Percentiles rank a stretch among this genome's conserved stretches.
Conservation (phyloP, 345 rosid genomes). For the Gossypium herbaceum region DNA sequence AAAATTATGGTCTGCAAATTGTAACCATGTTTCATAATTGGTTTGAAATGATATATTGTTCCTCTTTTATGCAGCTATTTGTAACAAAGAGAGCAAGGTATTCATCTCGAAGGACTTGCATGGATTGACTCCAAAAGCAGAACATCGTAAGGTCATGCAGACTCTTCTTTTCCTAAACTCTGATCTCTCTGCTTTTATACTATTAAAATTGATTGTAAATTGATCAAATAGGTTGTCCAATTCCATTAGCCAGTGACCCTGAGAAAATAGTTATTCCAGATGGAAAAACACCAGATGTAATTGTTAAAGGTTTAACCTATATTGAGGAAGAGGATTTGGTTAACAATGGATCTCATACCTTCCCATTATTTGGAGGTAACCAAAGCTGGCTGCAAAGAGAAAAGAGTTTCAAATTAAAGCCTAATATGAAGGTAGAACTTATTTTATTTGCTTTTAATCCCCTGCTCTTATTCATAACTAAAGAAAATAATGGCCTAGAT, state of each 20-base stretch:
- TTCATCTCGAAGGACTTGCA: conserved; percentile 55
- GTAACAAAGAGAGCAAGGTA: conserved; percentile 82
- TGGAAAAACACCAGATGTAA: conserved; percentile 48
- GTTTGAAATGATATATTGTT: background rate
- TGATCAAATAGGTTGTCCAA: conserved; percentile 60
- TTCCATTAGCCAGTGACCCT: conserved; percentile 65
- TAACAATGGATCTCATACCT: conserved; percentile 37
- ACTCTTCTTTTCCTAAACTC: conserved; percentile 13
- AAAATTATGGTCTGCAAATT: background rate
- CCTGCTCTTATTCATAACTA: background rate
- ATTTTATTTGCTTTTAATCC: background rate
- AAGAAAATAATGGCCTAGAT: background rate
- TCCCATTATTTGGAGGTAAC: conserved; percentile 85
- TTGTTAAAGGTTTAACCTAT: conserved; percentile 55
- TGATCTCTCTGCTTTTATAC: conserved; percentile 13
- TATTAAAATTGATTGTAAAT: conserved; percentile 12
- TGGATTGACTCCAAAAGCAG: conserved; percentile 67
- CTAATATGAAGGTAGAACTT: conserved; percentile 68
- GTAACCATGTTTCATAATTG: background rate
- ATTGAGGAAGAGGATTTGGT: conserved; percentile 48
- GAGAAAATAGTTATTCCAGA: conserved; percentile 61
- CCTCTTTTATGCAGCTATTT: conserved; percentile 57
- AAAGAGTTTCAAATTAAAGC: conserved; percentile 63
- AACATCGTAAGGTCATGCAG: conserved; percentile 61
- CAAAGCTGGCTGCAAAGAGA: conserved; percentile 80